A percentile compares a stretch with the other conserved stretches of the same genome.
phyloP scores from a whole-genome alignment of 2,329 filamentous ascomycete genomes.

The Aspergillus phoenicis region DNA sequence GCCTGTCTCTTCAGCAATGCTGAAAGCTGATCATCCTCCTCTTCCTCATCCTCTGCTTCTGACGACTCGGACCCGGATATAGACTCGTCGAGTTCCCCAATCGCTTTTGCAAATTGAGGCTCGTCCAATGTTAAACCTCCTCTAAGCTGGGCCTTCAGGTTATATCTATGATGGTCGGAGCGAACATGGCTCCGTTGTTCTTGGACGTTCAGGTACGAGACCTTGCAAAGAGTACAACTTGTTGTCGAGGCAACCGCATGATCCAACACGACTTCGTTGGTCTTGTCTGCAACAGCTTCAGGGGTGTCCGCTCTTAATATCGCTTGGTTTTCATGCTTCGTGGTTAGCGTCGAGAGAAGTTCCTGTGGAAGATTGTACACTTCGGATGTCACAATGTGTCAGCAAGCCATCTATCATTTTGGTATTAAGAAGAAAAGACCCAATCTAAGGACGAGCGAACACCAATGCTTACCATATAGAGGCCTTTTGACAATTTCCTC shows the following conservation, averaged over 20 bases:
- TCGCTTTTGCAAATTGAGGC: constrained; percentile 79
- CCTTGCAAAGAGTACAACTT: constrained; percentile 77
- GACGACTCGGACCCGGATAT: constrained; percentile 75
- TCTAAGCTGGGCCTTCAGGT: constrained; percentile 86
- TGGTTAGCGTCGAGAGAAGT: constrained; percentile 68
- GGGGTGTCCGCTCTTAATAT: constrained; percentile 28
- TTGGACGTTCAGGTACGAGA: constrained; percentile 69
- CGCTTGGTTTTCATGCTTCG: constrained; percentile 52
- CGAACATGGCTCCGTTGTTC: constrained; percentile 86
- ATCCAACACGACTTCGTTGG: constrained; percentile 41
- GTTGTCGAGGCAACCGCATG: constrained; percentile 59
- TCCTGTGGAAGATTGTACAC: constrained; percentile 81
- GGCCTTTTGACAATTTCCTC: constrained; percentile 51
- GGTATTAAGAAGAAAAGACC: background rate
- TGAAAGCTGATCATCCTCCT: constrained; percentile 60
- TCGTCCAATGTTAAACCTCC: constrained; percentile 74
- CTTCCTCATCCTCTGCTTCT: constrained; percentile 68
- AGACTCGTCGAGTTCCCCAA: constrained; percentile 88
- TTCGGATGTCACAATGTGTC: constrained; percentile 41
- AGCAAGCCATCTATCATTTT: constrained; percentile 21
- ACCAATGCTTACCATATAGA: constrained; percentile 48
- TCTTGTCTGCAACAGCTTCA: constrained; percentile 25
- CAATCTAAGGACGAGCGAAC: background rate
- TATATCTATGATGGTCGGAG: constrained; percentile 91
- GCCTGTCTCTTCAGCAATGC: constrained; percentile 82